Evolutionary conservation across 1,284 basidiomycete species (phyloP).

Genomic region (Sphagnurus paluster): DNA sequence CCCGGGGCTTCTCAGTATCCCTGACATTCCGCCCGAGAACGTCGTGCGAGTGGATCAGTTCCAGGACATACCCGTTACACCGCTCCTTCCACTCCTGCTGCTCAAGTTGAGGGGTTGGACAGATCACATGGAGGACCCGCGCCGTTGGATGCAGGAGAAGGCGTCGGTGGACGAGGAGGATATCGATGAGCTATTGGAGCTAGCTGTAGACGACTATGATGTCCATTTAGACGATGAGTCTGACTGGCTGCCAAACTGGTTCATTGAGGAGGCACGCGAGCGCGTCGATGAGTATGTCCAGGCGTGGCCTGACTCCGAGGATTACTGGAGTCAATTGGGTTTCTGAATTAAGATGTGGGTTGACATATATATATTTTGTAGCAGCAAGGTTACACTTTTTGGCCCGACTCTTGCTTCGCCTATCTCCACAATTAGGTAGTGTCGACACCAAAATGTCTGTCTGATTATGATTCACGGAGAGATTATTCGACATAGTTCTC

Average conservation of each 20-base stretch:
- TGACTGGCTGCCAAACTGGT: constrained; percentile 29
- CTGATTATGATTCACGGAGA: background rate
- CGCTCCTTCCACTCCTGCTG: constrained; percentile 43
- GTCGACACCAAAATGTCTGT: background rate
- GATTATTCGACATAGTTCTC: constrained; percentile 17
- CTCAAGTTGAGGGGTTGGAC: constrained; percentile 53
- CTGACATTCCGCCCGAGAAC: constrained; percentile 29
- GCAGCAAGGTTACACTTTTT: no score
- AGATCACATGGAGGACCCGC: constrained; percentile 39
- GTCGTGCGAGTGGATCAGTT: constrained; percentile 29
- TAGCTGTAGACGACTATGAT: constrained; percentile 28
- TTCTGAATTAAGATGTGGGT: constrained; percentile 12
- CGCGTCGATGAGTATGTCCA: constrained; percentile 22
- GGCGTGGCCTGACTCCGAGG: constrained; percentile 21
- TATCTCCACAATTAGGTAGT: background rate
- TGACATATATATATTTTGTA: no score
- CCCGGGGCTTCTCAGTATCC: constrained; percentile 46
- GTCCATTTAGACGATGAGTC: constrained; percentile 18
- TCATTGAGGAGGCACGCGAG: constrained; percentile 22
- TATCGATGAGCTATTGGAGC: constrained; percentile 39
- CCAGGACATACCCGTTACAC: constrained; percentile 41
- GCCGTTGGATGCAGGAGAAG: constrained; percentile 35
- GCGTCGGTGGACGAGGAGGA: constrained; percentile 43
- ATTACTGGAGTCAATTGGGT: constrained; percentile 26
- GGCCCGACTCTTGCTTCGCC: no score